Conservation (phyloP, 352 stramenopile species). For the Pythium vanterpoolii region DNA sequence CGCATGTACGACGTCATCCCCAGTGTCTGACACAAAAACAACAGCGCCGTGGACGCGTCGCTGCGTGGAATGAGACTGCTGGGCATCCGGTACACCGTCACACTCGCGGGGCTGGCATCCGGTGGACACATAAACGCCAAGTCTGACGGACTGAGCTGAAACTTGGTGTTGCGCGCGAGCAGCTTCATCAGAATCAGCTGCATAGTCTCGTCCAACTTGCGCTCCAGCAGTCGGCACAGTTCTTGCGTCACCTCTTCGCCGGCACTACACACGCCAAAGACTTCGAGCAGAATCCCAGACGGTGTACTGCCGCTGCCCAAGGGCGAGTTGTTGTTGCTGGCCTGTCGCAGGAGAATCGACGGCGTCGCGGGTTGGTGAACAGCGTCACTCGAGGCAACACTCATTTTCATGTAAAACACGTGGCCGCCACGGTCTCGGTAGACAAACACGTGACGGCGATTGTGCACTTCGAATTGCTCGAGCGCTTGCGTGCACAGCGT, state of each 20-base stretch:
- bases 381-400: slow-evolving; percentile 13
- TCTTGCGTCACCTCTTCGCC: slow-evolving; percentile 85
- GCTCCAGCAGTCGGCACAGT: slow-evolving; percentile 70
- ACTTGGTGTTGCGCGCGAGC: slow-evolving; percentile 78
- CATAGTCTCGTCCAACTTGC: slow-evolving; percentile 85
- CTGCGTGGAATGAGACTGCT: slow-evolving; percentile 3
- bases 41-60: slow-evolving; percentile 14
- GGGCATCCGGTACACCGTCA: slow-evolving; percentile 43
- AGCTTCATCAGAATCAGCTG: slow-evolving; percentile 88
- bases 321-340: background rate
- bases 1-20: slow-evolving; percentile 30
- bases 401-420: slow-evolving; percentile 90
- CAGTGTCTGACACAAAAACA: slow-evolving; percentile 33
- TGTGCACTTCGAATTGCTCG: slow-evolving; percentile 89
- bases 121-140: slow-evolving; percentile 76
- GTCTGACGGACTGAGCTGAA: slow-evolving; percentile 72
- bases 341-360: background rate
- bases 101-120: slow-evolving; percentile 31
- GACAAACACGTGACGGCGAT: slow-evolving; percentile 84
- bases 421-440: slow-evolving; percentile 82
- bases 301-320: slow-evolving; percentile 1
- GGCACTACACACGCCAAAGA: slow-evolving; percentile 78
- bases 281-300: slow-evolving; percentile 65
- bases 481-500: slow-evolving; percentile 81
- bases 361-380: slow-evolving; percentile 7